phyloP scores from a whole-genome alignment of 2,329 filamentous ascomycete genomes.

The Rhynchosporium agropyri region DNA sequence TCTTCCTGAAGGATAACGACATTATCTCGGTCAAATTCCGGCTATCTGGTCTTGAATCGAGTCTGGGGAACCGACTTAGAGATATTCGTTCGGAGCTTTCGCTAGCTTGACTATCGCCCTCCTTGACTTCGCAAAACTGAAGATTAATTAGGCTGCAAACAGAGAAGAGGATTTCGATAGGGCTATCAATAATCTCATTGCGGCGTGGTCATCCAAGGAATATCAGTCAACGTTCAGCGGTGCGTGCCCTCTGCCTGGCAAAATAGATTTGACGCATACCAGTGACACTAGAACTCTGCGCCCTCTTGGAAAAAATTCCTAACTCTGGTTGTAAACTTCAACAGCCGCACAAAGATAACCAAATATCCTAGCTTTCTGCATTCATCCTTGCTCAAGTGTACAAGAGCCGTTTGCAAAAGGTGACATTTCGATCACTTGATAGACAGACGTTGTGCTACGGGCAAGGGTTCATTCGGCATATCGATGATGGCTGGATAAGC shows the following conservation, averaged over 20 bases:
- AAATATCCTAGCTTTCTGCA: neutral
- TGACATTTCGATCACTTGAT: constrained; percentile 6
- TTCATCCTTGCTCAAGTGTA: constrained; percentile 8
- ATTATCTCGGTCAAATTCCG: constrained; percentile 3
- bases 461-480: constrained; percentile 4
- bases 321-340: neutral
- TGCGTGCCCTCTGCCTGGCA: no score
- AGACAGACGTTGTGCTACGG: constrained; percentile 5
- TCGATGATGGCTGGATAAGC: neutral
- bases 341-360: neutral
- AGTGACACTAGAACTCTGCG: no score
- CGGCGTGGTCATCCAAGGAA: no score
- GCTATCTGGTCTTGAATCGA: neutral
- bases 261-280: no score
- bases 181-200: neutral
- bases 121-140: neutral
- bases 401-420: neutral
- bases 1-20: constrained; percentile 1
- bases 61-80: neutral
- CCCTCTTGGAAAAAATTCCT: no score
- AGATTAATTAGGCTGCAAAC: constrained; percentile 4
- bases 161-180: neutral
- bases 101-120: neutral
- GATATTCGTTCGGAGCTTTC: neutral
- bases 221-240: no score